Evolutionary conservation across 1,139 yeast genomes (phyloP).

Genomic region (Arxiozyma bovina): DNA sequence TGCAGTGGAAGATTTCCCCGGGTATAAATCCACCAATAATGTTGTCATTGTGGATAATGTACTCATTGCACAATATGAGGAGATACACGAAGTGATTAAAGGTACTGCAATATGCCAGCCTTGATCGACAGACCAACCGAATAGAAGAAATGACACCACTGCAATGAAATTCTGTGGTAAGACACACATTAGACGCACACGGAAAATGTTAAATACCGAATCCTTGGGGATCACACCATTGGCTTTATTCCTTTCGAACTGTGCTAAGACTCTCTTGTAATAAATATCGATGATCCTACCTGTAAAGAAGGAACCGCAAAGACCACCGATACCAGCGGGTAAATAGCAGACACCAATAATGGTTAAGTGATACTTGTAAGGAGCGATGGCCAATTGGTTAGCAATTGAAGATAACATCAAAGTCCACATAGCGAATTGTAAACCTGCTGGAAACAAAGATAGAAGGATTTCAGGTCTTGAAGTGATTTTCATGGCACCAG

Average conservation of each 20-base stretch:
- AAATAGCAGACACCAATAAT: slow-evolving; percentile 58
- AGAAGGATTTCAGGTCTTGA: slow-evolving; percentile 33
- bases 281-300: slow-evolving; percentile 43
- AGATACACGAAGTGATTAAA: slow-evolving; percentile 44
- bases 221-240: slow-evolving; percentile 19
- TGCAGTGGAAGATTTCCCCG: slow-evolving; percentile 51
- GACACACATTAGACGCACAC: slow-evolving; percentile 39
- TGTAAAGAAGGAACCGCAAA: slow-evolving; percentile 41
- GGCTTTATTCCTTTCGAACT: slow-evolving; percentile 22
- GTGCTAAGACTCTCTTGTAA: slow-evolving; percentile 30
- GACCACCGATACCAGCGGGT: slow-evolving; percentile 50
- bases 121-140: slow-evolving; percentile 64
- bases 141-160: slow-evolving; percentile 38
- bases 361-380: slow-evolving; percentile 44
- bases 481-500: slow-evolving; percentile 35
- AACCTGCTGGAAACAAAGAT: slow-evolving; percentile 46
- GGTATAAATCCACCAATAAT: slow-evolving; percentile 52
- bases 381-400: slow-evolving; percentile 38
- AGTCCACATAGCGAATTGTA: slow-evolving; percentile 66
- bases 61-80: slow-evolving; percentile 47
- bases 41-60: slow-evolving; percentile 47
- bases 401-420: slow-evolving; percentile 58
- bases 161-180: slow-evolving; percentile 35
- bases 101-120: slow-evolving; percentile 46
- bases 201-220: slow-evolving; percentile 37